phyloP scores from a whole-genome alignment of 331 rosid species.

The Erythrophleum ivorense region DNA sequence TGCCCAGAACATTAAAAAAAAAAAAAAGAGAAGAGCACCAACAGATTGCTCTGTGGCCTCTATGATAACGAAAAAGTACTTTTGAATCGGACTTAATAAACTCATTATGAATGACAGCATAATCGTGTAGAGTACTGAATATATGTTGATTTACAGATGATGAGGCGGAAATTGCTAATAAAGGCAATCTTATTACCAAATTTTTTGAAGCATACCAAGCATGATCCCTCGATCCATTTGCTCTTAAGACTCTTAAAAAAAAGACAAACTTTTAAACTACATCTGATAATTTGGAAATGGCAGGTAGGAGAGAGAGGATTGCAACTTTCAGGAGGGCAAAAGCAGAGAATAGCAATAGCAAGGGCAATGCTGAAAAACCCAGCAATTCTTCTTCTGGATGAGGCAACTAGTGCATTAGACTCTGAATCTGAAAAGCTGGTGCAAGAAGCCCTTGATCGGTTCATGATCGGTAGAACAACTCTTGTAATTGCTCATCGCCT shows the following conservation, averaged over 20 bases:
- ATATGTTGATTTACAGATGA: neutral
- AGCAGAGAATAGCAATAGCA: constrained; percentile 90
- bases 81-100: neutral
- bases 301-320: constrained; percentile 93
- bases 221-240: neutral
- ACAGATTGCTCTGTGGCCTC: neutral
- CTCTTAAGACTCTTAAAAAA: neutral
- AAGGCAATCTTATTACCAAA: constrained; percentile 19
- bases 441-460: constrained; percentile 93
- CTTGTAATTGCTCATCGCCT: constrained; percentile 96
- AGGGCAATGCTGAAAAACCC: constrained; percentile 92
- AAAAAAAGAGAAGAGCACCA: neutral
- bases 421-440: constrained; percentile 94
- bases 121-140: neutral
- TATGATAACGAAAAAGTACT: neutral
- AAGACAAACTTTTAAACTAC: neutral
- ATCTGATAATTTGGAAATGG: constrained; percentile 42
- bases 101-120: neutral
- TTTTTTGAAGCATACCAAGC: neutral
- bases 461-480: constrained; percentile 94
- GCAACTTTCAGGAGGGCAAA: constrained; percentile 91
- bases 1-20: neutral
- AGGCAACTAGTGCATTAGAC: constrained; percentile 96
- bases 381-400: constrained; percentile 79
- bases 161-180: neutral